Base-by-base conservation (phyloP, 1,284 basidiomycete genomes). In the Pseudozyma tsukubaensis region DNA sequence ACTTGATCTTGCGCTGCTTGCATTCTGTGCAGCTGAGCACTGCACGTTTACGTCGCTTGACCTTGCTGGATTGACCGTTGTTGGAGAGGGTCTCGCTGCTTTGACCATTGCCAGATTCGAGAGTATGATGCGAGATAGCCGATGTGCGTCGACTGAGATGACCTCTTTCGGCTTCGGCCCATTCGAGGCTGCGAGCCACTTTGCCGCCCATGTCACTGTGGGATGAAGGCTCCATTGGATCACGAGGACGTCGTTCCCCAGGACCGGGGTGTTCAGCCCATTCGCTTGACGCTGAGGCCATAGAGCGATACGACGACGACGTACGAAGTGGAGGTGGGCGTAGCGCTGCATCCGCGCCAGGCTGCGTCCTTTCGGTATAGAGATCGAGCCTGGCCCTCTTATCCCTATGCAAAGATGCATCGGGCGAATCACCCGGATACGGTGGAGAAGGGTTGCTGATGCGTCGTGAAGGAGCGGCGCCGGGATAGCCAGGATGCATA, bases 1-100 rank as follows among this genome's bases (percentile, higher is more conserved):
- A 78, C 36, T 72, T 71, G 73, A 80, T 76, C 55, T 79, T 78
- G 50, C 79, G 73, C 53, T 72, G 64, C 50, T 76, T 72, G 61
- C 76, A 78, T 52, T 78, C 70, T 39, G 70, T 76, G 47, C 76
- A 78, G 50, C 73, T 76, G 37, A 76, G 62, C 16, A 76, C 66
- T 16, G 73, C 73, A 16, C 73, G 54, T 48, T 76, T 76, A 34
- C 73, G 64, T 24, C 73, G 56, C 55, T 76, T 76, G 37, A 68
- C 71, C 19, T 71, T 71, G 60, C 52, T 61, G 5, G 65, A 68
- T 16, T 56, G 59, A 18, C 51, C 59, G 47, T 49, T 49, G 9
- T 48, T 21, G 1, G 56, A 21, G 24, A n/a, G 29, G 6, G 49
- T 45, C 48, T 59, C 57, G 56, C 53, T 72, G 42, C 53, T 40